These are phyloP conservation scores for Aspergillus homomorphus DNA, from an alignment of 495 filamentous ascomycete species.

Conservation along the genomic window DNA sequence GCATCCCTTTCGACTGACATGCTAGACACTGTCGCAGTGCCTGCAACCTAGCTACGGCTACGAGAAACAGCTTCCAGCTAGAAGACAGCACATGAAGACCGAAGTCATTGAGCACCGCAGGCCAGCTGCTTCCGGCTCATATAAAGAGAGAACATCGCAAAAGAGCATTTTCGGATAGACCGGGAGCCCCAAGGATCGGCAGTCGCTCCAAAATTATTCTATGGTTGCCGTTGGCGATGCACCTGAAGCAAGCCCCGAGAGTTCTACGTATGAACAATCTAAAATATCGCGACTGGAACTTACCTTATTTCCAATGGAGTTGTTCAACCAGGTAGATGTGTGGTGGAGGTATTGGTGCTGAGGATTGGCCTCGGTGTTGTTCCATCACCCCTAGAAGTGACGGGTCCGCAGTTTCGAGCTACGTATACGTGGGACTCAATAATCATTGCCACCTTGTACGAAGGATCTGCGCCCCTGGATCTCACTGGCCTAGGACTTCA, in stretches of 20 bases:
- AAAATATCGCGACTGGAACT: background rate
- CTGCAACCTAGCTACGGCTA: conserved; percentile 1
- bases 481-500: background rate
- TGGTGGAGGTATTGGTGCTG: background rate
- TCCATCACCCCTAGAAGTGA: background rate
- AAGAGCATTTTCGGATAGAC: background rate
- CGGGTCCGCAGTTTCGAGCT: background rate
- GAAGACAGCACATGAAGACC: background rate
- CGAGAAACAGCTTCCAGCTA: background rate
- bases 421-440: background rate
- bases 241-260: background rate
- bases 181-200: background rate
- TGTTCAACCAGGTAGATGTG: background rate
- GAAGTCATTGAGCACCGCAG: too few species aligned
- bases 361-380: background rate
- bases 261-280: background rate
- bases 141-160: too few species aligned
- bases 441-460: background rate
- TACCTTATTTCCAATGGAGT: background rate
- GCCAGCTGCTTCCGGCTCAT: too few species aligned
- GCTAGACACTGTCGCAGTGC: background rate
- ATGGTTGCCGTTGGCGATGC: background rate
- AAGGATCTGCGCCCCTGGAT: conserved; percentile 1
- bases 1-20: conserved; percentile 17
- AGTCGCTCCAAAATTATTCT: background rate